A percentile compares a stretch with the other conserved stretches of the same genome.
Conservation (phyloP, 768 basidiomycete species). For the Pleurotus cornucopiae region DNA sequence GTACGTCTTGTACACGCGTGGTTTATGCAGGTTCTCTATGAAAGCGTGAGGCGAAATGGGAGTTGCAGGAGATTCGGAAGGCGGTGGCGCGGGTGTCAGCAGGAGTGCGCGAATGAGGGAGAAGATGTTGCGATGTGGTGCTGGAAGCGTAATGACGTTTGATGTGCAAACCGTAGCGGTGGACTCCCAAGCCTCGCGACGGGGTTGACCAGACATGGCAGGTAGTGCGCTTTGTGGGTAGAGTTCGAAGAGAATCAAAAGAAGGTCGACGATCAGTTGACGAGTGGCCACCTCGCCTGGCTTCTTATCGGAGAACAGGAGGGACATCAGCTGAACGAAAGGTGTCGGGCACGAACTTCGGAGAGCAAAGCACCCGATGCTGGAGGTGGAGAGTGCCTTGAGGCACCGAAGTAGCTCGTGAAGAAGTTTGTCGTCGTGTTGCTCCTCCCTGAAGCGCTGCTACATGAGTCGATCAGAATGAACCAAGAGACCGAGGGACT, state of each 20-base stretch:
- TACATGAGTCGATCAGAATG: not conserved
- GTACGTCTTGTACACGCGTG: slow-evolving; percentile 78
- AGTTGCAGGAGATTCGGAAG: slow-evolving; percentile 54
- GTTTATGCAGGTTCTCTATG: slow-evolving; percentile 65
- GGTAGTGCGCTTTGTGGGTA: slow-evolving; percentile 74
- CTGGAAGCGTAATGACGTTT: slow-evolving; percentile 60
- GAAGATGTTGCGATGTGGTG: slow-evolving; percentile 69
- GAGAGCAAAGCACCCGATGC: slow-evolving; percentile 85
- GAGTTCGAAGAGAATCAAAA: slow-evolving; percentile 84
- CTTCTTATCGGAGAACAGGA: slow-evolving; percentile 96
- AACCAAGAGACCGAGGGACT: slow-evolving; percentile 18
- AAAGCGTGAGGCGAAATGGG: slow-evolving; percentile 77
- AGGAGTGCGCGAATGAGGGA: slow-evolving; percentile 72
- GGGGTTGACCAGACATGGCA: slow-evolving; percentile 35
- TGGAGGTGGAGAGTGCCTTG: slow-evolving; percentile 88
- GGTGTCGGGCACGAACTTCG: slow-evolving; percentile 88
- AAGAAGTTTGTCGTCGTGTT: slow-evolving; percentile 93
- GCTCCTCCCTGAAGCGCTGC: slow-evolving; percentile 73
- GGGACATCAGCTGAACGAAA: slow-evolving; percentile 74
- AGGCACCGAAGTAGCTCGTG: slow-evolving; percentile 91
- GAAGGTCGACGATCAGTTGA: slow-evolving; percentile 85
- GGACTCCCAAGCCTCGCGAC: slow-evolving; percentile 57
- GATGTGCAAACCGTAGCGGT: slow-evolving; percentile 22
- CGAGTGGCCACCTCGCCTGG: slow-evolving; percentile 91
- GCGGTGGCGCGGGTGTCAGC: slow-evolving; percentile 66